Evolutionary conservation across 108 stramenopile species (phyloP), one percentile per base, ranked within the genome.

Genomic region (Fragilariopsis cylindrus): DNA sequence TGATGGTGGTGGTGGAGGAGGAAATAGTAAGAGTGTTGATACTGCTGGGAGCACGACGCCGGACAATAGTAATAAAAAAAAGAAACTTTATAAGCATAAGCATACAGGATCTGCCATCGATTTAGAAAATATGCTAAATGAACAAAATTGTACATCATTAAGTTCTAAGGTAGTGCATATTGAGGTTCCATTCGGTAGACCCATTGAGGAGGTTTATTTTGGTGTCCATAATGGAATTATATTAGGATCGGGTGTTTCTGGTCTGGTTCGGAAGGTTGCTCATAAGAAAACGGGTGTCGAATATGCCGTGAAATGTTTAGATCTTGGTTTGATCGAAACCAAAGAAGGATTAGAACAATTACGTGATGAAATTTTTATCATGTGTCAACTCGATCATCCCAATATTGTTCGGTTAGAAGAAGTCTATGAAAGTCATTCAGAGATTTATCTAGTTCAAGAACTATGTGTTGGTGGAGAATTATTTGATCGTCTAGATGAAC

Each of bases 381-480:
- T 94, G 92, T 89, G 89, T 77, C 89, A 91, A 65, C 78, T 94
- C 72, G 92, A 92, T 72, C 92, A 92, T 69, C 92, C 92, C 47
- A 92, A 92, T 69, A 92, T 92, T 56, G 85, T 82, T 16, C 82
- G 87, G 16, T 68, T 90, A 44, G 87, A 90, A 66, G 90, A 90
- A 67, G 87, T 90, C 16, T 90, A 88, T 70, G 90, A 90, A 68
- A 83, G 81, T 30, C 86, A 87, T 62, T 85, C 86, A 13, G 84
- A 88, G 65, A 92, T 96, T 21, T 96, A 92, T 57, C 84, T 95
- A 18, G 95, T 96, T 48, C 92, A 95, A 72, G 96, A 96, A 58
- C 74, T 98, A 49, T 98, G 97, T 81, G 73, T 88, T 42, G 97
- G 97, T 12, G 97, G 97, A 8, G 97, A 98, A 70, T 84, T 98